phyloP scores from a whole-genome alignment of 1,284 basidiomycete genomes.

The Rhodotorula sp. region DNA sequence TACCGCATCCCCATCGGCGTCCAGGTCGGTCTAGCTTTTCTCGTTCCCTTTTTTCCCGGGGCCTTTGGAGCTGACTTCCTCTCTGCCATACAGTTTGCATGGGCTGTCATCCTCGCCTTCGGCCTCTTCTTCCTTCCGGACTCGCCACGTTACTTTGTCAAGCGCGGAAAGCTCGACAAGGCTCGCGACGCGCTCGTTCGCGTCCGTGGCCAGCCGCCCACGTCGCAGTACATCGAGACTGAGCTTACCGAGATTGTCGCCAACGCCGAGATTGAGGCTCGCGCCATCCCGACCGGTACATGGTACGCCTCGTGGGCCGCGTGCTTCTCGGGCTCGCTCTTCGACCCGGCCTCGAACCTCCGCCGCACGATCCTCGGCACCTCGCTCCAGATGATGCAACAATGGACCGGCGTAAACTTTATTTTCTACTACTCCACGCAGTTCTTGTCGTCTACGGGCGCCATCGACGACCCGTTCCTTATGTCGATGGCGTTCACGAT shows the following conservation, averaged over 20 bases:
- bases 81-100: slow-evolving; percentile 46
- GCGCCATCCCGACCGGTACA: slow-evolving; percentile 29
- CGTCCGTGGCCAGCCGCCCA: slow-evolving; percentile 35
- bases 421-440: slow-evolving; percentile 39
- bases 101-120: slow-evolving; percentile 60
- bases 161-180: slow-evolving; percentile 60
- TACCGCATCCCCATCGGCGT: slow-evolving; percentile 53
- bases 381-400: slow-evolving; percentile 46
- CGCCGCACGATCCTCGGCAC: slow-evolving; percentile 44
- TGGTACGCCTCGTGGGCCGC: slow-evolving; percentile 33
- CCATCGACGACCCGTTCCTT: slow-evolving; percentile 38
- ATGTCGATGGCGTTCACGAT: slow-evolving; percentile 49
- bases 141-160: slow-evolving; percentile 68
- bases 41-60: neutral
- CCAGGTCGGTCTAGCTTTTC: slow-evolving; percentile 55
- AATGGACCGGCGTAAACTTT: slow-evolving; percentile 45
- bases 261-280: slow-evolving; percentile 43
- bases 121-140: slow-evolving; percentile 66
- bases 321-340: slow-evolving; percentile 42
- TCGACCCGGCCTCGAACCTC: slow-evolving; percentile 42
- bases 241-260: slow-evolving; percentile 42
- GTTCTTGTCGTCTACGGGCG: slow-evolving; percentile 43
- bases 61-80: slow-evolving; percentile 23
- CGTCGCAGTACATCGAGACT: slow-evolving; percentile 39
- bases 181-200: slow-evolving; percentile 61